Conservation (phyloP, 352 stramenopile species). For the Globisporangium yorkense region DNA sequence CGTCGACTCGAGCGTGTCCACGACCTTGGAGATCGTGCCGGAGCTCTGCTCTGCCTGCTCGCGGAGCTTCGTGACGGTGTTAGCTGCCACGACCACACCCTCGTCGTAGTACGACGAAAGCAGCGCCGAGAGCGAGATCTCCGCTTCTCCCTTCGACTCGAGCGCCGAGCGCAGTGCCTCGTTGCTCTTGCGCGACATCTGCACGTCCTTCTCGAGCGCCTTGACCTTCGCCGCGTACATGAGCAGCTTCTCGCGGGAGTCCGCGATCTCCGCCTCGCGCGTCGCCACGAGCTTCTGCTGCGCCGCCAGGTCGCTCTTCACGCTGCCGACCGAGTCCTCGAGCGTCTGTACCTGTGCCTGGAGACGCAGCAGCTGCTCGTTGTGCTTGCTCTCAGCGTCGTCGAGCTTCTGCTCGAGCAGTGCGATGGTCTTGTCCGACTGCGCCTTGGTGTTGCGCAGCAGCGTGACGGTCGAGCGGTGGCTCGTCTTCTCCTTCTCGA, state of each 20-base stretch:
- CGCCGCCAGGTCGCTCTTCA: slow-evolving; percentile 25
- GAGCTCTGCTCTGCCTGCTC: slow-evolving; percentile 42
- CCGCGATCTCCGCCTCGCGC: slow-evolving; percentile 24
- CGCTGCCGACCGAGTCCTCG: slow-evolving; percentile 17
- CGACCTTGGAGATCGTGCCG: slow-evolving; percentile 37
- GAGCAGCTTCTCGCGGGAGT: slow-evolving; percentile 21
- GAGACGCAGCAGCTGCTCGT: slow-evolving; percentile 18
- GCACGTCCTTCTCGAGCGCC: slow-evolving; percentile 38
- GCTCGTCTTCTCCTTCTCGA: slow-evolving; percentile 26
- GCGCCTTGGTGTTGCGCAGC: slow-evolving; percentile 16
- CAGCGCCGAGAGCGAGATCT: slow-evolving; percentile 58
- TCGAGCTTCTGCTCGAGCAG: slow-evolving; percentile 25
- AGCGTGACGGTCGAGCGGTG: slow-evolving; percentile 13
- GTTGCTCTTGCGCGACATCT: slow-evolving; percentile 57
- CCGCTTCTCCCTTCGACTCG: slow-evolving; percentile 30
- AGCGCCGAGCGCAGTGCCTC: slow-evolving; percentile 48
- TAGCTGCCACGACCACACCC: slow-evolving; percentile 45
- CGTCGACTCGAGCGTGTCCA: slow-evolving; percentile 37
- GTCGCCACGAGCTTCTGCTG: slow-evolving; percentile 22
- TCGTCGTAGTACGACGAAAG: slow-evolving; percentile 80
- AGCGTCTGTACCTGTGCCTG: slow-evolving; percentile 28
- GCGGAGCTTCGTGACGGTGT: slow-evolving; percentile 27
- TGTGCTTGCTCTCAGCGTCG: slow-evolving; percentile 9
- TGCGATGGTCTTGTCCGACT: slow-evolving; percentile 16
- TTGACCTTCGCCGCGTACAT: slow-evolving; percentile 32